A percentile compares a stretch with the other conserved stretches of the same genome.
Conservation (phyloP, 345 rosid genomes). For the Citrus medica region DNA sequence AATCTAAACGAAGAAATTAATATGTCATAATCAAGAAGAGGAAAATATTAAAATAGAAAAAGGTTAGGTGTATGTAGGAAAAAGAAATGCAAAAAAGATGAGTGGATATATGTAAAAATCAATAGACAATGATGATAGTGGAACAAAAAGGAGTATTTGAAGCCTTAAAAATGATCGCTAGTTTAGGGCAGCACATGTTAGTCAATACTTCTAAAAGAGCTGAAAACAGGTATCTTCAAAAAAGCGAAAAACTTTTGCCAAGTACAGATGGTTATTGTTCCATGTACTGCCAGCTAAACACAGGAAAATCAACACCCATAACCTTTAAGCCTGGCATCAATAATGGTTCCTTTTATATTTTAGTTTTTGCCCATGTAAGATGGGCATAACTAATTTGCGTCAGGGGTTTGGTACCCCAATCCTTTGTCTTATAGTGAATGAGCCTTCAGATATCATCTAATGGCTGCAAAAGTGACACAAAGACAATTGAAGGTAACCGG, state of each 20-base stretch:
- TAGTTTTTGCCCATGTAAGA: too few species aligned
- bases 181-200: slow-evolving; percentile 7
- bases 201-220: neutral
- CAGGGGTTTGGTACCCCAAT: too few species aligned
- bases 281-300: slow-evolving; percentile 16
- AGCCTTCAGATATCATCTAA: too few species aligned
- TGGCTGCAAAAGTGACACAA: too few species aligned
- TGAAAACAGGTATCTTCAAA: neutral
- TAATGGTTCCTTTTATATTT: neutral
- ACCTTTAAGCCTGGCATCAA: slow-evolving; percentile 5
- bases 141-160: slow-evolving; percentile 8
- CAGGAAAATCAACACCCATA: neutral
- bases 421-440: too few species aligned
- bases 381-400: too few species aligned
- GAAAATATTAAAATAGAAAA: neutral
- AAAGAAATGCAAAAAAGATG: neutral
- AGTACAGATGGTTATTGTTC: slow-evolving; percentile 25
- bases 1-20: neutral
- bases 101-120: neutral
- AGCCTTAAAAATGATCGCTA: slow-evolving; percentile 15
- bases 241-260: neutral
- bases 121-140: neutral
- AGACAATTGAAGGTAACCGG: too few species aligned
- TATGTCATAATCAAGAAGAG: neutral
- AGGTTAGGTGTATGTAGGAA: neutral